Evolutionary conservation across 257 asterid species (phyloP), one percentile per base, ranked within the genome.

Genomic region (Solanum chiquidenum): DNA sequence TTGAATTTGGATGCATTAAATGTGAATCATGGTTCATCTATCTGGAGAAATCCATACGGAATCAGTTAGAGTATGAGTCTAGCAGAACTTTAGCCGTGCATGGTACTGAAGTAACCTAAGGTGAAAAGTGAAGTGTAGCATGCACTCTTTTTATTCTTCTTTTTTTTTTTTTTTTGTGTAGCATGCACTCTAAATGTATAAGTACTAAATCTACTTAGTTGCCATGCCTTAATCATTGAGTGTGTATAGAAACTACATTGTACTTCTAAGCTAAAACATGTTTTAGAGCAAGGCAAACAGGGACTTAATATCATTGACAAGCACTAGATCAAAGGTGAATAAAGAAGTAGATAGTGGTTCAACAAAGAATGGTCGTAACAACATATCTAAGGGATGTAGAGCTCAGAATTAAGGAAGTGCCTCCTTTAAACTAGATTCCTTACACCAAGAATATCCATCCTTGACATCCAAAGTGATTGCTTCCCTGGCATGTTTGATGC

Each of bases 361-460:
- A 49, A 31, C 40, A 82, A 82, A 46, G 64, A 44, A 80, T 80
- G 66, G 31, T 27, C 3, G 7, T 16, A 80, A 80, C 38, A 80
- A 18, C 69, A 82, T 49, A 29, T 18, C 86, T 23, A 18, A 80
- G 12, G 68, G 69, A 82, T 49, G 29, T 49, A 31, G 31, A 82
- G 69, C 69, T 18, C 37, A 49, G 86, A 82, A 49, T 49, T 49
- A 52, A 82, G 42, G 69, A 42, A 23, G 79, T 33, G 7, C 31
- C 52, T 66, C 84, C 8, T 21, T 68, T 64, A 37, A 86, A 29
- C 40, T 72, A 74, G 87, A 87, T 13, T 37, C 44, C 98, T 92
- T 88, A 95, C 99, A 97, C 99, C 98, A 97, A 85, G 98, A 95
- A 87, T 93, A 92, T 86, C 99, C 99, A 74, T 74, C 83, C 52